These are phyloP conservation scores for Aspergillus arachidicola DNA, from an alignment of 2,329 filamentous ascomycete genomes.

Conservation along the genomic window DNA sequence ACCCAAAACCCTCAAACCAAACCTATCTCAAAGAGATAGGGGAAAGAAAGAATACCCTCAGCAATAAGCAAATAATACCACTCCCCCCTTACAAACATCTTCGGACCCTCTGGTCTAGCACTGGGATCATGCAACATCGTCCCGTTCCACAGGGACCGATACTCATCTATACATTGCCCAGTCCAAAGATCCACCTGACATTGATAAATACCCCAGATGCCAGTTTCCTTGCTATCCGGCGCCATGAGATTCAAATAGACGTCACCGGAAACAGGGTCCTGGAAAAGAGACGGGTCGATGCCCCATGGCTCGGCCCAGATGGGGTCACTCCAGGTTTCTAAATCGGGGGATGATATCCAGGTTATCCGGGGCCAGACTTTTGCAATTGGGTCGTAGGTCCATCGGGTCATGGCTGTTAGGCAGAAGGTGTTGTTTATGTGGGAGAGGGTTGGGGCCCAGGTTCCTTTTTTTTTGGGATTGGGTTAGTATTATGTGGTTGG, in stretches of 20 bases:
- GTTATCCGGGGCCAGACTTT: conserved; percentile 1
- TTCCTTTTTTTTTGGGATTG: not conserved
- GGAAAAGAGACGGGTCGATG: conserved; percentile 8
- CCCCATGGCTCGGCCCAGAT: conserved; percentile 11
- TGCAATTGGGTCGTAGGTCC: conserved; percentile 5
- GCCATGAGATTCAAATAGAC: conserved; percentile 11
- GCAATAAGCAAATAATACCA: conserved; percentile 9
- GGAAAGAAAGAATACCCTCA: not conserved
- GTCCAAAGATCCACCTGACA: conserved; percentile 4
- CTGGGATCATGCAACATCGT: not conserved
- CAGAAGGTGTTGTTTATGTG: conserved; percentile 8
- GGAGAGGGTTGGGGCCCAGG: conserved; percentile 7
- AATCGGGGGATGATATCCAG: conserved; percentile 7
- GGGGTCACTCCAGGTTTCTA: conserved; percentile 7
- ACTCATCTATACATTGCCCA: conserved; percentile 2
- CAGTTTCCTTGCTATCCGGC: not conserved
- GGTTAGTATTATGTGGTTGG: not conserved
- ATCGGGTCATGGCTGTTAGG: conserved; percentile 3
- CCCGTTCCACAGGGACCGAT: conserved; percentile 9
- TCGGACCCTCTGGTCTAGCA: conserved; percentile 6
- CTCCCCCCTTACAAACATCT: not conserved
- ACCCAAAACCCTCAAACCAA: not conserved
- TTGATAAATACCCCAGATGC: conserved; percentile 7
- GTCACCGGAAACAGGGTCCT: conserved; percentile 7
- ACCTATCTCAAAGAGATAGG: too few species aligned